Evolutionary conservation across 768 basidiomycete species (phyloP).

Genomic region (Plicaturopsis crispa): DNA sequence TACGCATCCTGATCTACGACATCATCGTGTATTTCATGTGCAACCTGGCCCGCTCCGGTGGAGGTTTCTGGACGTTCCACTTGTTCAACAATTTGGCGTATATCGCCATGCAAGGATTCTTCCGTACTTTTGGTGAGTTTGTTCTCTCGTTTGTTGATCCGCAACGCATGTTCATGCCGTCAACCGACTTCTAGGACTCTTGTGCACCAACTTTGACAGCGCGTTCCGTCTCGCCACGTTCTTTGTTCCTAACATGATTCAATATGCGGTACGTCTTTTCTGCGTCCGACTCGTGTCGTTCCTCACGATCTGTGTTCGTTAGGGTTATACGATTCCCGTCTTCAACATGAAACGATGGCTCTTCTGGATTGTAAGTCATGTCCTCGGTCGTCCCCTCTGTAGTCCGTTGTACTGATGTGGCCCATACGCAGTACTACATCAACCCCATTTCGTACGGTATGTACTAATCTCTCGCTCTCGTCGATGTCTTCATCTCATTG

Average conservation of each 20-base stretch:
- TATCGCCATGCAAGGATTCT: constrained; percentile 78
- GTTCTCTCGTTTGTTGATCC: constrained; percentile 1
- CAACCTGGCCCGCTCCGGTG: constrained; percentile 34
- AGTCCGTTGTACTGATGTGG: constrained; percentile 7
- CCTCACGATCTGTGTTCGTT: too few relatives aligned
- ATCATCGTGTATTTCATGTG: constrained; percentile 67
- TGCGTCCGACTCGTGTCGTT: too few relatives aligned
- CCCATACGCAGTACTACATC: constrained; percentile 52
- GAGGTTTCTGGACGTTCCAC: constrained; percentile 50
- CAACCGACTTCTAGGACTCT: too few relatives aligned
- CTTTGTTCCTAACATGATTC: constrained; percentile 71
- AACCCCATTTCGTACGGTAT: constrained; percentile 70
- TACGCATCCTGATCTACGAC: constrained; percentile 51
- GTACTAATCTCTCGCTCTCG: constrained; percentile 3
- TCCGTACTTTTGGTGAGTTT: constrained; percentile 58
- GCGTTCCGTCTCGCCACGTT: constrained; percentile 51
- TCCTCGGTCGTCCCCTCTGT: background rate
- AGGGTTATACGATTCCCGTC: constrained; percentile 66
- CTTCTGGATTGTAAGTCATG: constrained; percentile 67
- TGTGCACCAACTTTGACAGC: constrained; percentile 46
- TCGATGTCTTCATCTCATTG: background rate
- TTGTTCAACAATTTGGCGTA: constrained; percentile 59
- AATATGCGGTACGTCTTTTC: too few relatives aligned
- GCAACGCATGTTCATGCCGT: too few relatives aligned
- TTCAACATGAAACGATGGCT: constrained; percentile 73